These are phyloP conservation scores for Penicillium polonicum DNA, from an alignment of 2,329 filamentous ascomycete genomes.

Conservation along the genomic window DNA sequence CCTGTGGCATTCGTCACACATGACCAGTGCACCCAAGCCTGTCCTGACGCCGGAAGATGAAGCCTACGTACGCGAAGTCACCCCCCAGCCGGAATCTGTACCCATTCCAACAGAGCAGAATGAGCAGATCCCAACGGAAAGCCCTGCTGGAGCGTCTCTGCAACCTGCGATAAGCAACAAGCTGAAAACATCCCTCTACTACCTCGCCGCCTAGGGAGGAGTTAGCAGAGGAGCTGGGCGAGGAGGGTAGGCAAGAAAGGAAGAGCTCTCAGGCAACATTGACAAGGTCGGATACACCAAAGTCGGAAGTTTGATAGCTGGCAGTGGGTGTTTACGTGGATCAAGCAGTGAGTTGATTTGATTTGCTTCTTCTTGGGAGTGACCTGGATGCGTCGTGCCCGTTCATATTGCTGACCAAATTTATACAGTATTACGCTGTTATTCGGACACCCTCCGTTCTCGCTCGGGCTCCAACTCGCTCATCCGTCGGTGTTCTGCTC, in stretches of 20 bases:
- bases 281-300: slow-evolving; percentile 18
- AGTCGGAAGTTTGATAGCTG: slow-evolving; percentile 11
- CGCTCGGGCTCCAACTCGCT: too few relatives aligned
- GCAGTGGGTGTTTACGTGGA: too few relatives aligned
- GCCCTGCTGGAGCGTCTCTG: not conserved
- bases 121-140: not conserved
- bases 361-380: too few relatives aligned
- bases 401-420: too few relatives aligned
- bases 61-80: slow-evolving; percentile 54
- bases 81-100: slow-evolving; percentile 41
- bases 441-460: too few relatives aligned
- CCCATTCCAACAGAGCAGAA: slow-evolving; percentile 4
- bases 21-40: slow-evolving; percentile 35
- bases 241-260: slow-evolving; percentile 36
- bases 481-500: too few relatives aligned
- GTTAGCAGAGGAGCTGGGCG: slow-evolving; percentile 33
- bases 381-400: too few relatives aligned
- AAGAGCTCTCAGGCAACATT: slow-evolving; percentile 21
- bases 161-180: slow-evolving; percentile 37
- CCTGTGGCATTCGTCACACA: slow-evolving; percentile 36
- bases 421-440: too few relatives aligned
- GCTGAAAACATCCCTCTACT: slow-evolving; percentile 51
- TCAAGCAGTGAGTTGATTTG: too few relatives aligned
- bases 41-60: slow-evolving; percentile 63
- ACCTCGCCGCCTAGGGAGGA: slow-evolving; percentile 50